A percentile compares a stretch with the other conserved stretches of the same genome.
phyloP scores from a whole-genome alignment of 371 early-diverging fungal genomes.

The Mucor saturninus region DNA sequence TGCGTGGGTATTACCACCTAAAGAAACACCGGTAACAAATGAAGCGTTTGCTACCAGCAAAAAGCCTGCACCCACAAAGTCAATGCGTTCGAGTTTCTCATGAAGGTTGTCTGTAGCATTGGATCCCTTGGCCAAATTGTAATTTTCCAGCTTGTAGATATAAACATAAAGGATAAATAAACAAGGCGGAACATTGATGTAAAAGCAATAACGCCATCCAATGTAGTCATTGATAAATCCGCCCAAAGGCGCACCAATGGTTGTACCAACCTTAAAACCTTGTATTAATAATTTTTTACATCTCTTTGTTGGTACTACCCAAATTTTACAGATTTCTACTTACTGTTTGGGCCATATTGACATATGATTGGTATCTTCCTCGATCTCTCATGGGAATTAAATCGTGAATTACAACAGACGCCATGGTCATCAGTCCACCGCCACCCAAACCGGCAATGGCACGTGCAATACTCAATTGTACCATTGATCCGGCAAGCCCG shows the following conservation, averaged over 20 bases:
- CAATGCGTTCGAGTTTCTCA: constrained; percentile 53
- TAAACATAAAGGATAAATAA: constrained; percentile 46
- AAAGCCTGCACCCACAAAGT: constrained; percentile 61
- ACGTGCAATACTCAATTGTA: constrained; percentile 73
- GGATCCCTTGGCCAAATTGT: constrained; percentile 21
- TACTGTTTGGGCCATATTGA: constrained; percentile 48
- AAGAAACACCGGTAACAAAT: constrained; percentile 60
- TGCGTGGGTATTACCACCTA: constrained; percentile 64
- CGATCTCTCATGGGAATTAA: constrained; percentile 37
- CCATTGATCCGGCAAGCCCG: constrained; percentile 59
- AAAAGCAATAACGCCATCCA: constrained; percentile 73
- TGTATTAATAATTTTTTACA: no score
- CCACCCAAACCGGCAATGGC: constrained; percentile 83
- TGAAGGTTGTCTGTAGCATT: constrained; percentile 8
- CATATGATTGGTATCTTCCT: constrained; percentile 47
- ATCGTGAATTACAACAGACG: constrained; percentile 43
- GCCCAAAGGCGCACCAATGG: constrained; percentile 48
- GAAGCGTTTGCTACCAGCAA: constrained; percentile 56
- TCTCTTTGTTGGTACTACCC: no score
- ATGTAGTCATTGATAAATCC: constrained; percentile 58
- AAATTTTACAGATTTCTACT: neutral
- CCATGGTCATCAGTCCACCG: constrained; percentile 66
- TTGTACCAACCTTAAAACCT: constrained; percentile 31
- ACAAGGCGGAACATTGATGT: constrained; percentile 75
- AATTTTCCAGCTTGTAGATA: constrained; percentile 33